These are phyloP conservation scores for Pichia sp. DNA, from an alignment of 1,139 yeast species.

Conservation along the genomic window DNA sequence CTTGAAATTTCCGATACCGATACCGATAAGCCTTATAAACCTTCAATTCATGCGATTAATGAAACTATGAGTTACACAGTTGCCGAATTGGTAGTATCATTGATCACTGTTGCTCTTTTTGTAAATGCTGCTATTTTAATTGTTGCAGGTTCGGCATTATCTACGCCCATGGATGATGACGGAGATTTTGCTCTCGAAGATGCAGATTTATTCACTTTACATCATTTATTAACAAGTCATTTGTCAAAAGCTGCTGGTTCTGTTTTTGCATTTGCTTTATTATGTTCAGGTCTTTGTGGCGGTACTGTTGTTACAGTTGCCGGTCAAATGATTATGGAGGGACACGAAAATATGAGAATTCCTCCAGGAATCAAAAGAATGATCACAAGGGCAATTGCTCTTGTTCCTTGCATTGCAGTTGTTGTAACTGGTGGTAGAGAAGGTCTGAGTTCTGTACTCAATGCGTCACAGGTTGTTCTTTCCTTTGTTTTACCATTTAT, in stretches of 20 bases:
- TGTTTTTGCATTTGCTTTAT: slow-evolving; percentile 82
- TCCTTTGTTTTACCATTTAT: slow-evolving; percentile 81
- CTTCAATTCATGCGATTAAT: slow-evolving; percentile 63
- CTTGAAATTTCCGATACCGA: too few species aligned
- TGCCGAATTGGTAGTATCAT: slow-evolving; percentile 66
- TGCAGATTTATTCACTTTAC: slow-evolving; percentile 84
- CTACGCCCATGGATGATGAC: slow-evolving; percentile 61
- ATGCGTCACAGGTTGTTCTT: slow-evolving; percentile 81
- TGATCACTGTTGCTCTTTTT: slow-evolving; percentile 74
- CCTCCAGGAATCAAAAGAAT: slow-evolving; percentile 83
- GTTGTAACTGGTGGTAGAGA: slow-evolving; percentile 73
- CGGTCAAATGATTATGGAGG: slow-evolving; percentile 95
- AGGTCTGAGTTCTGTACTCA: slow-evolving; percentile 75
- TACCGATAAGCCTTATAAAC: slow-evolving; percentile 34
- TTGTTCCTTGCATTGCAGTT: slow-evolving; percentile 80
- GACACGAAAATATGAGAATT: slow-evolving; percentile 77
- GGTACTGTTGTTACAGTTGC: slow-evolving; percentile 97
- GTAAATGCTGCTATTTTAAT: slow-evolving; percentile 80
- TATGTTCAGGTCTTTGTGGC: slow-evolving; percentile 96
- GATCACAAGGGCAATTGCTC: slow-evolving; percentile 76
- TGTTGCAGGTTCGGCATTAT: slow-evolving; percentile 78
- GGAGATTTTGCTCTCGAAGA: slow-evolving; percentile 29
- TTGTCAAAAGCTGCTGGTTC: slow-evolving; percentile 90
- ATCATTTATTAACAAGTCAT: slow-evolving; percentile 61
- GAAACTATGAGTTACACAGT: slow-evolving; percentile 66